Conservation (phyloP, 2,329 filamentous ascomycete genomes). For the Fusarium aywerte region DNA sequence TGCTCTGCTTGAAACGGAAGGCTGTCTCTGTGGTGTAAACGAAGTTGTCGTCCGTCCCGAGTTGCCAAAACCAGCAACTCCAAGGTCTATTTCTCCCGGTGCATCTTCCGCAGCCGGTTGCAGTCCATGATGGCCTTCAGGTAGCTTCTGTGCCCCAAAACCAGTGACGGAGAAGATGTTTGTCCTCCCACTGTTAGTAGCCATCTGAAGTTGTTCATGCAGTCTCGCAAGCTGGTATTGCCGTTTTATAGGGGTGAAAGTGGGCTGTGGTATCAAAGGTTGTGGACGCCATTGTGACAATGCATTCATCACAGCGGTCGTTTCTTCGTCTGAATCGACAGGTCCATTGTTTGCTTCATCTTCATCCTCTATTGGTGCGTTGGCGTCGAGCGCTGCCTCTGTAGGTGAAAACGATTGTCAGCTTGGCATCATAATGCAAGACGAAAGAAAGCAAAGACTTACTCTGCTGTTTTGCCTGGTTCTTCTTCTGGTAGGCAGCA, state of each 20-base stretch:
- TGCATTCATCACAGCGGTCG: conserved; percentile 85
- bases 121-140: conserved; percentile 60
- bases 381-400: conserved; percentile 93
- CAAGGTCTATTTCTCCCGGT: conserved; percentile 66
- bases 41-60: conserved; percentile 57
- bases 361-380: conserved; percentile 88
- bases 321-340: conserved; percentile 95
- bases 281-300: conserved; percentile 80
- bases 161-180: conserved; percentile 73
- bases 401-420: conserved; percentile 19
- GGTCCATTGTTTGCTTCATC: conserved; percentile 82
- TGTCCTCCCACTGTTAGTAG: conserved; percentile 71
- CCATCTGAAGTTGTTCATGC: conserved; percentile 72
- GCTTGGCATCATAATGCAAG: not conserved
- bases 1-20: conserved; percentile 60
- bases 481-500: conserved; percentile 93
- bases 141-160: conserved; percentile 65
- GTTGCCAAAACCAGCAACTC: conserved; percentile 52
- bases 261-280: conserved; percentile 75
- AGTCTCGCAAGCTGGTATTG: conserved; percentile 72
- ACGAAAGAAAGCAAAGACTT: conserved; percentile 53
- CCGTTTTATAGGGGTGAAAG: conserved; percentile 70
- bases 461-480: conserved; percentile 98
- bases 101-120: conserved; percentile 64
- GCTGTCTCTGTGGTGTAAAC: conserved; percentile 58